Conservation (phyloP, 2,329 filamentous ascomycete species). For the Zalaria sp. region DNA sequence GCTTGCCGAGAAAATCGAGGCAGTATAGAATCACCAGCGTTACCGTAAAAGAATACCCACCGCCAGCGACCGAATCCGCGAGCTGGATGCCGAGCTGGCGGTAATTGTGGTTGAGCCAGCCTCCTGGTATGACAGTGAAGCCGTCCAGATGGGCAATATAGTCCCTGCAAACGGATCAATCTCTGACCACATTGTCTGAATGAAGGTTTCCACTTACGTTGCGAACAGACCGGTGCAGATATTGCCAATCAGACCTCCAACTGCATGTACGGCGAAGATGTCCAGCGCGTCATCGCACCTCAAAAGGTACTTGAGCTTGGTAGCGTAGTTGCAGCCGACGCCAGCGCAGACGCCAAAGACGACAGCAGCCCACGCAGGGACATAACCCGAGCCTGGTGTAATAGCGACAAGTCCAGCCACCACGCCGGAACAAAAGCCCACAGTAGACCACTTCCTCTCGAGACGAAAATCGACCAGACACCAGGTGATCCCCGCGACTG, state of each 20-base stretch:
- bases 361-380: slow-evolving; percentile 73
- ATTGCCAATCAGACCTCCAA: slow-evolving; percentile 69
- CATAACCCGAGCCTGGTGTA: slow-evolving; percentile 75
- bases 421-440: slow-evolving; percentile 84
- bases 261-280: slow-evolving; percentile 71
- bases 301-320: slow-evolving; percentile 77
- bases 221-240: slow-evolving; percentile 72
- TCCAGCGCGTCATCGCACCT: slow-evolving; percentile 74
- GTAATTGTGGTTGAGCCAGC: slow-evolving; percentile 76
- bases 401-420: slow-evolving; percentile 79
- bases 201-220: slow-evolving; percentile 34
- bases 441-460: slow-evolving; percentile 83
- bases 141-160: slow-evolving; percentile 76
- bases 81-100: slow-evolving; percentile 73
- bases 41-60: slow-evolving; percentile 62
- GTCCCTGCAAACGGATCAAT: slow-evolving; percentile 29
- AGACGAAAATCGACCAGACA: slow-evolving; percentile 78
- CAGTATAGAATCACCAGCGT: slow-evolving; percentile 57
- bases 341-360: slow-evolving; percentile 67
- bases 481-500: slow-evolving; percentile 77
- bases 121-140: slow-evolving; percentile 50
- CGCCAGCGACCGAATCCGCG: slow-evolving; percentile 64
- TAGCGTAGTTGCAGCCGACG: slow-evolving; percentile 72
- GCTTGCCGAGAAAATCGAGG: slow-evolving; percentile 55
- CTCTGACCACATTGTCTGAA: background rate